Percentiles rank a stretch among this genome's conserved stretches.
Conservation (phyloP, 2,329 filamentous ascomycete species). For the Passalora sequoiae region DNA sequence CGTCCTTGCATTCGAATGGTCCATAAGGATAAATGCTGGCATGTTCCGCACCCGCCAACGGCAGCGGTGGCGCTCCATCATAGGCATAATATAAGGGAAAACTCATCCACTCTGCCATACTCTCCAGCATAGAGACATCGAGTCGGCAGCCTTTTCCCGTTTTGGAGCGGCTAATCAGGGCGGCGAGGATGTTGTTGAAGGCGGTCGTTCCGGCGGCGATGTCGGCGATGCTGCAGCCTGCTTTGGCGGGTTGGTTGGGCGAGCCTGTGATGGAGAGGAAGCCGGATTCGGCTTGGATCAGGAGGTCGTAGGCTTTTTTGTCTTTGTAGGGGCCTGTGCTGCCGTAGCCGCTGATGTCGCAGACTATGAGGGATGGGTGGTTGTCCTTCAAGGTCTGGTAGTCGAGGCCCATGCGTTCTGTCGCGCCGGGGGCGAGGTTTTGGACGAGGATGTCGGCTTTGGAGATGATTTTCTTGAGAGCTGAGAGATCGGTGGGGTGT, state of each 20-base stretch:
- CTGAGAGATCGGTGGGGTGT: slow-evolving; percentile 71
- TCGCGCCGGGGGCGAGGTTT: slow-evolving; percentile 83
- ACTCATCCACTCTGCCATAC: slow-evolving; percentile 56
- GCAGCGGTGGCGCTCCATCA: slow-evolving; percentile 41
- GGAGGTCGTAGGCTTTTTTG: slow-evolving; percentile 95
- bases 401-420: slow-evolving; percentile 88
- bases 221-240: slow-evolving; percentile 92
- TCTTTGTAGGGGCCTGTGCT: slow-evolving; percentile 85
- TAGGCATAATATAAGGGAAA: slow-evolving; percentile 64
- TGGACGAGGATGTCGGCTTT: slow-evolving; percentile 90
- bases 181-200: slow-evolving; percentile 90
- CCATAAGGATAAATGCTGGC: slow-evolving; percentile 55
- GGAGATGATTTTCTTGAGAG: slow-evolving; percentile 74
- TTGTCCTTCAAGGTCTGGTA: slow-evolving; percentile 71
- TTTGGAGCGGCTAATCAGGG: slow-evolving; percentile 59
- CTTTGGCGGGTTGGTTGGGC: slow-evolving; percentile 84
- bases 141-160: slow-evolving; percentile 48
- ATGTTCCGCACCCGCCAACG: slow-evolving; percentile 49
- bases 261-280: slow-evolving; percentile 65
- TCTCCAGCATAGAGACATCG: slow-evolving; percentile 56
- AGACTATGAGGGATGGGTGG: slow-evolving; percentile 82
- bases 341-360: slow-evolving; percentile 92
- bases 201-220: slow-evolving; percentile 91
- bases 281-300: slow-evolving; percentile 71
- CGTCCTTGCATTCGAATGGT: slow-evolving; percentile 47